Evolutionary conservation across 345 rosid genomes (phyloP).

Genomic region (Citropsis articulata): DNA sequence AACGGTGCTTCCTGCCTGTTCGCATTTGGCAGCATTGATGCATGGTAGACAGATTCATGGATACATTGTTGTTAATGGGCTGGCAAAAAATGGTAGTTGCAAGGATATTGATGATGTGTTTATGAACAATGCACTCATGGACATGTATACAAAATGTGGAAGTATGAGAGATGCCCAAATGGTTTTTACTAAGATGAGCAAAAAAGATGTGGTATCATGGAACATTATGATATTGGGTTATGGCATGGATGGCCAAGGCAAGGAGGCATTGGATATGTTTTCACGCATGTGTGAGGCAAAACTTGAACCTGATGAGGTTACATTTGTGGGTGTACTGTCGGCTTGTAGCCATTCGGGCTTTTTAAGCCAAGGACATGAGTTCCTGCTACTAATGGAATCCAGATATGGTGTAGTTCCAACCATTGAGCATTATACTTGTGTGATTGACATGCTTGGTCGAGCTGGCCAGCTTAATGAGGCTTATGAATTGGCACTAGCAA

Average conservation of each 20-base stretch:
- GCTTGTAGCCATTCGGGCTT: constrained; percentile 71
- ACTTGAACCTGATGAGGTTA: constrained; percentile 50
- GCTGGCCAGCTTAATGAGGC: constrained; percentile 63
- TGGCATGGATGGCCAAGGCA: constrained; percentile 53
- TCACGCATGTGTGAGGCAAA: constrained; percentile 35
- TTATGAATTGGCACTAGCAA: constrained; percentile 38
- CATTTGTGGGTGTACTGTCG: constrained; percentile 53
- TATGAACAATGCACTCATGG: constrained; percentile 44
- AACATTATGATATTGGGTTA: constrained; percentile 60
- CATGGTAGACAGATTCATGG: constrained; percentile 54
- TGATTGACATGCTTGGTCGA: constrained; percentile 73
- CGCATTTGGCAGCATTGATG: constrained; percentile 52
- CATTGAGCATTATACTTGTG: constrained; percentile 60
- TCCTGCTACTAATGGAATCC: constrained; percentile 42
- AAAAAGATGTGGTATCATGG: constrained; percentile 59
- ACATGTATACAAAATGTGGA: constrained; percentile 67
- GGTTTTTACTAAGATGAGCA: constrained; percentile 43
- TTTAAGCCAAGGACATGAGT: constrained; percentile 38
- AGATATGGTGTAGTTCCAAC: constrained; percentile 45
- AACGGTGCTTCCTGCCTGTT: constrained; percentile 53
- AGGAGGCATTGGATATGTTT: constrained; percentile 50
- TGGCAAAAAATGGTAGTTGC: constrained; percentile 24
- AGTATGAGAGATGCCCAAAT: constrained; percentile 48
- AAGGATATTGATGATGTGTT: constrained; percentile 23
- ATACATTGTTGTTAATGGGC: constrained; percentile 40